Conservation (phyloP, 2,329 filamentous ascomycete genomes). For the Fusarium graminum region DNA sequence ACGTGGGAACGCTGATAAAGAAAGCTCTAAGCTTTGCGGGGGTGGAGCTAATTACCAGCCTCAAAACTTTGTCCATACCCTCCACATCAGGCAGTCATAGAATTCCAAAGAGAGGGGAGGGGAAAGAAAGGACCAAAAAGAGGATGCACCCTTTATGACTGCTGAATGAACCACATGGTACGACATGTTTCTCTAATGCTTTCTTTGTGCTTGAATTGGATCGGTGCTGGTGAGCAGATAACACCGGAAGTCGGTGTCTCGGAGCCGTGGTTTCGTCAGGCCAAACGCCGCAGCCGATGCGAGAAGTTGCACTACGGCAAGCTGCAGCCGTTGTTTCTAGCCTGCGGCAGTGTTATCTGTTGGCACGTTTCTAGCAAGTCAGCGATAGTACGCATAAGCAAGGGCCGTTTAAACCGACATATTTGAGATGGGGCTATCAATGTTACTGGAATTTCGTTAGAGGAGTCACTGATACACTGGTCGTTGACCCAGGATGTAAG, state of each 20-base stretch:
- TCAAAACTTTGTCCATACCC: not conserved
- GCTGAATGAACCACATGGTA: not conserved
- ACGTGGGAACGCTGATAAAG: not conserved
- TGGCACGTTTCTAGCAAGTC: no score
- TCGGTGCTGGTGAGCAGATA: not conserved
- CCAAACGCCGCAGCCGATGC: slow-evolving; percentile 2
- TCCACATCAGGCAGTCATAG: not conserved
- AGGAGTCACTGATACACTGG: no score
- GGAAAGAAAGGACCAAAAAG: not conserved
- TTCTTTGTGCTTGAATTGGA: not conserved
- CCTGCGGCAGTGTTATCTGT: not conserved
- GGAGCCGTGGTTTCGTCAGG: not conserved
- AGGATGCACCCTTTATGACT: not conserved
- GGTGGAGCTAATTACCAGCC: not conserved
- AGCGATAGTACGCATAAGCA: no score
- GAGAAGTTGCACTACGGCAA: not conserved
- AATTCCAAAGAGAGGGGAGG: not conserved
- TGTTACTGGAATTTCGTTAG: no score
- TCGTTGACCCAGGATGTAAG: no score
- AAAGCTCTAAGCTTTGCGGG: not conserved
- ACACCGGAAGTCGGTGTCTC: not conserved
- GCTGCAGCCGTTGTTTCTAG: not conserved
- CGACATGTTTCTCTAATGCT: not conserved
- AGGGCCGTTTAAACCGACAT: no score
- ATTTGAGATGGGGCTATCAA: no score